A percentile compares a stretch with the other conserved stretches of the same genome.
Conservation (phyloP, 495 filamentous ascomycete species). For the Trypethelium eluteriae region DNA sequence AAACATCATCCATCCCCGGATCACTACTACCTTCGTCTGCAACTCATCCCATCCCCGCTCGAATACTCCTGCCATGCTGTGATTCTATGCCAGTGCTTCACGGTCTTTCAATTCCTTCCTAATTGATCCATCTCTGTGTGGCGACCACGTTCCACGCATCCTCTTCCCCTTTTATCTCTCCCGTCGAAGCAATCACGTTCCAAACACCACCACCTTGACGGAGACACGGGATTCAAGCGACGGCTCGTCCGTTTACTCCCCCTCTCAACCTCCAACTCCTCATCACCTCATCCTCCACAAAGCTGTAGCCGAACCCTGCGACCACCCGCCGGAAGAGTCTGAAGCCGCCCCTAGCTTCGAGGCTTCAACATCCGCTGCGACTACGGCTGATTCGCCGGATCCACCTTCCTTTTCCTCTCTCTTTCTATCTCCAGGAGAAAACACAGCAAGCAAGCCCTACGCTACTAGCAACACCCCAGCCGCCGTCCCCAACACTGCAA, state of each 20-base stretch:
- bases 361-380: conserved; percentile 47
- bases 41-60: too few species aligned
- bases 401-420: conserved; percentile 50
- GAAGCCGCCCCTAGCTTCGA: conserved; percentile 4
- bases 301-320: conserved; percentile 7
- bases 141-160: neutral
- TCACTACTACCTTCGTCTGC: too few species aligned
- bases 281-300: conserved; percentile 2
- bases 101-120: neutral
- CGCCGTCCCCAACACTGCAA: conserved; percentile 38
- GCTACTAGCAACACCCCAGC: conserved; percentile 46
- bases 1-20: neutral
- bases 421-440: conserved; percentile 34
- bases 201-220: conserved; percentile 7
- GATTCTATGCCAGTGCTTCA: neutral
- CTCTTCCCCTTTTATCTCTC: neutral
- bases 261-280: conserved; percentile 7
- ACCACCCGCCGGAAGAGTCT: neutral
- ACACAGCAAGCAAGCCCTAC: conserved; percentile 42
- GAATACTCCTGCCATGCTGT: neutral
- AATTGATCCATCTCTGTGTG: neutral
- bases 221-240: conserved; percentile 9
- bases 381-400: conserved; percentile 47
- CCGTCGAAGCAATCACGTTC: neutral
- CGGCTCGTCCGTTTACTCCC: conserved; percentile 10